Evolutionary conservation across 306 rosid species (phyloP).

Genomic region (Dryas drummondii): DNA sequence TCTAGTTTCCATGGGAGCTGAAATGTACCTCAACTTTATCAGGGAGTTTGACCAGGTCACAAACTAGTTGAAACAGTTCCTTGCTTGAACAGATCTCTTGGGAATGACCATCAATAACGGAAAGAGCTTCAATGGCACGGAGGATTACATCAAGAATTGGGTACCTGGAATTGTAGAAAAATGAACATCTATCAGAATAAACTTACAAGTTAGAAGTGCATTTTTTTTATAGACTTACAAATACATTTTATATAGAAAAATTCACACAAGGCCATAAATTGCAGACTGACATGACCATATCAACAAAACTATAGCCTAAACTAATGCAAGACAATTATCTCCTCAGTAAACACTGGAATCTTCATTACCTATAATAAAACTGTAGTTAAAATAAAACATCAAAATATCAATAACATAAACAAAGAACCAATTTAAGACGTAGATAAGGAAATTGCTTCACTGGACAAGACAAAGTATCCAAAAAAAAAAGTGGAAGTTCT

Average conservation of each 20-base stretch:
- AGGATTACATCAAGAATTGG: conserved; percentile 72
- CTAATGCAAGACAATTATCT: background rate
- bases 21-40: conserved; percentile 84
- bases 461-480: background rate
- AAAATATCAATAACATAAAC: background rate
- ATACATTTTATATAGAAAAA: background rate
- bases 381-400: background rate
- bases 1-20: conserved; percentile 14
- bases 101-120: conserved; percentile 72
- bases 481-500: background rate
- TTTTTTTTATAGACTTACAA: background rate
- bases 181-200: conserved; percentile 11
- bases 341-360: background rate
- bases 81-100: conserved; percentile 69
- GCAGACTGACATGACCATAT: background rate
- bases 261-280: background rate
- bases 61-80: conserved; percentile 57
- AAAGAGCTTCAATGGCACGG: conserved; percentile 71
- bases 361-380: background rate
- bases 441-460: background rate
- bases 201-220: background rate
- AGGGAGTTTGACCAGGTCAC: conserved; percentile 61
- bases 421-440: background rate
- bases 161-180: conserved; percentile 53
- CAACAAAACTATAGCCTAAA: background rate